Conservation (phyloP, 1,284 basidiomycete genomes). For the Boletellus dicymbophilus region DNA sequence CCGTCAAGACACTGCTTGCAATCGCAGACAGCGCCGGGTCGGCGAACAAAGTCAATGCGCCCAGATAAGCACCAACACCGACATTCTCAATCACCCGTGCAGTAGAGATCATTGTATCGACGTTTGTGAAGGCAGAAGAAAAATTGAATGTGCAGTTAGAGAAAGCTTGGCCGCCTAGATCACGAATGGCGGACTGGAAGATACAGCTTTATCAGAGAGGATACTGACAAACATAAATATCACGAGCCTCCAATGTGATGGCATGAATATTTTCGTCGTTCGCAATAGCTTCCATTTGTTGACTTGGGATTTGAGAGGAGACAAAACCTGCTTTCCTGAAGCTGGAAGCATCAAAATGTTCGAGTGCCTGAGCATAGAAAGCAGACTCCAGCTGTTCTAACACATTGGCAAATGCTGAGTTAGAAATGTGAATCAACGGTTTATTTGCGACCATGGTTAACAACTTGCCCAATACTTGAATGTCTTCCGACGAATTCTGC, state of each 20-base stretch:
- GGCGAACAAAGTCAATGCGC: slow-evolving; percentile 65
- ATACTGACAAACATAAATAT: slow-evolving; percentile 13
- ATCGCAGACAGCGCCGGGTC: too few relatives aligned
- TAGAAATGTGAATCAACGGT: neutral
- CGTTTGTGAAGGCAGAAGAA: slow-evolving; percentile 57
- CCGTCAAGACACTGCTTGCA: slow-evolving; percentile 78
- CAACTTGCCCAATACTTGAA: slow-evolving; percentile 19
- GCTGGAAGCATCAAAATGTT: slow-evolving; percentile 63
- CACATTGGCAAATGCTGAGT: slow-evolving; percentile 65
- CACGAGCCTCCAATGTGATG: slow-evolving; percentile 50
- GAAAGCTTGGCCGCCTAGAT: slow-evolving; percentile 57
- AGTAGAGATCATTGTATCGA: slow-evolving; percentile 70
- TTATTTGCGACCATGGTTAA: neutral
- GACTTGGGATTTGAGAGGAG: slow-evolving; percentile 53
- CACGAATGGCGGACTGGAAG: slow-evolving; percentile 45
- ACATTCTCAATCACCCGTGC: slow-evolving; percentile 81
- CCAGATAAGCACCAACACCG: slow-evolving; percentile 79
- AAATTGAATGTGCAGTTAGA: slow-evolving; percentile 73
- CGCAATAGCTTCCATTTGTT: slow-evolving; percentile 64
- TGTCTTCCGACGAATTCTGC: neutral
- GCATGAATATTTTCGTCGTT: slow-evolving; percentile 67
- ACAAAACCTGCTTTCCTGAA: slow-evolving; percentile 73
- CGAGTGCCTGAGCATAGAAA: slow-evolving; percentile 71
- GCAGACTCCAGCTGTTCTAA: slow-evolving; percentile 71
- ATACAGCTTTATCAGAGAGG: neutral